A percentile compares a stretch with the other conserved stretches of the same genome.
These are phyloP conservation scores for Chaetomium strumarium DNA, from an alignment of 2,329 filamentous ascomycete species.

Conservation along the genomic window DNA sequence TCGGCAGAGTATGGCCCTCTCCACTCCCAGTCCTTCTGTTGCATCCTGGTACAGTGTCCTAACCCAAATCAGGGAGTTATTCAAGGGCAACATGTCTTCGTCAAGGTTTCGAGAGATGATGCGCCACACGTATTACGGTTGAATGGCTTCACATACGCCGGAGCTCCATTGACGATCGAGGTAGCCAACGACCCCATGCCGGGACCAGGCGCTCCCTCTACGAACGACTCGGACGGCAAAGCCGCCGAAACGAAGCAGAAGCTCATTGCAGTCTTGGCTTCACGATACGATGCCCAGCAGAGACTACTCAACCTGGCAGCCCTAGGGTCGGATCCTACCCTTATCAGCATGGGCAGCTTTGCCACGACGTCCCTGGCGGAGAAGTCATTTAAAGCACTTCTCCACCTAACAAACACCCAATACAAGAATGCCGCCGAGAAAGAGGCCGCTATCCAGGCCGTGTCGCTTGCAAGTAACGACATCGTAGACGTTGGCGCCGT, in stretches of 20 bases:
- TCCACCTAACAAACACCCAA: conserved; percentile 74
- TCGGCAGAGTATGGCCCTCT: conserved; percentile 70
- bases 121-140: conserved; percentile 60
- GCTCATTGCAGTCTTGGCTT: conserved; percentile 64
- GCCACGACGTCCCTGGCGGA: conserved; percentile 62
- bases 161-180: conserved; percentile 52
- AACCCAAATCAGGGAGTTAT: conserved; percentile 29
- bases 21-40: background rate
- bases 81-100: conserved; percentile 64
- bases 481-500: conserved; percentile 68
- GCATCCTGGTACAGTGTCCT: background rate
- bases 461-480: conserved; percentile 75
- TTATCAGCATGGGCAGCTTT: conserved; percentile 72
- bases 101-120: conserved; percentile 60
- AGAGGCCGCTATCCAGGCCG: conserved; percentile 70
- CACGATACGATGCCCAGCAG: conserved; percentile 62
- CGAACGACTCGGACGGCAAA: conserved; percentile 33
- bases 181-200: conserved; percentile 40
- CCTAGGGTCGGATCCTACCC: conserved; percentile 64
- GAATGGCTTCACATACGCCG: conserved; percentile 64
- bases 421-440: conserved; percentile 70
- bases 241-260: conserved; percentile 56
- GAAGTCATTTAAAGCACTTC: conserved; percentile 89
- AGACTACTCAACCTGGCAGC: conserved; percentile 82
- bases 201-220: conserved; percentile 25